Percentiles rank a stretch among this genome's conserved stretches.
These are phyloP conservation scores for Lachancea cidri DNA, from an alignment of 805 yeast genomes.

Conservation along the genomic window DNA sequence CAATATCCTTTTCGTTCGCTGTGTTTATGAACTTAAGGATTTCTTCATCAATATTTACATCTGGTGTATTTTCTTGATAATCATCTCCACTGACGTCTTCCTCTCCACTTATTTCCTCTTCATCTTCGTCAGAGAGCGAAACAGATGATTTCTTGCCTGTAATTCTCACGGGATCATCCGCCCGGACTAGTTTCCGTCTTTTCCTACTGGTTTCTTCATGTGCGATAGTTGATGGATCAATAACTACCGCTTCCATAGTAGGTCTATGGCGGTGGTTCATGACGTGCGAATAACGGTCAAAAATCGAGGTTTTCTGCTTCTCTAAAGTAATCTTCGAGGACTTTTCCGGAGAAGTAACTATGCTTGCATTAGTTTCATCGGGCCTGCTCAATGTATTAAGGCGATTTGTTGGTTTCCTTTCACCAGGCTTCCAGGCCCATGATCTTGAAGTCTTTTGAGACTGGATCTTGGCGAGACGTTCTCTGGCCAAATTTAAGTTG, in stretches of 20 bases:
- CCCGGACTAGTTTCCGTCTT: slow-evolving; percentile 39
- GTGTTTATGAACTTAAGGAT: slow-evolving; percentile 73
- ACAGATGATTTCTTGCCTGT: slow-evolving; percentile 11
- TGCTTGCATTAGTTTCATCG: slow-evolving; percentile 3
- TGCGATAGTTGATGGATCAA: slow-evolving; percentile 9
- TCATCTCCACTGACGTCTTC: slow-evolving; percentile 36
- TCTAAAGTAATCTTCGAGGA: slow-evolving; percentile 37
- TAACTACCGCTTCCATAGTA: slow-evolving; percentile 13
- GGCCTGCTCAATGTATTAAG: slow-evolving; percentile 9
- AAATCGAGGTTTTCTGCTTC: slow-evolving; percentile 34
- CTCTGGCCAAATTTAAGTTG: slow-evolving; percentile 32
- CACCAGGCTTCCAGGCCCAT: slow-evolving; percentile 16
- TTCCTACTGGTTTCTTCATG: slow-evolving; percentile 19
- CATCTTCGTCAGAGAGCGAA: slow-evolving; percentile 31
- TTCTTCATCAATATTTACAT: slow-evolving; percentile 51
- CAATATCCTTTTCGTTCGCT: slow-evolving; percentile 67
- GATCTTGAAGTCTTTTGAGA: slow-evolving; percentile 10
- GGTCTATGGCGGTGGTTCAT: slow-evolving; percentile 18
- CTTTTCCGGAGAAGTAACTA: slow-evolving; percentile 7
- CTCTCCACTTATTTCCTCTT: slow-evolving; percentile 37
- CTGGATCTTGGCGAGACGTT: slow-evolving; percentile 26
- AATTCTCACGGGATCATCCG: slow-evolving; percentile 19
- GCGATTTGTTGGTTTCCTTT: slow-evolving; percentile 23
- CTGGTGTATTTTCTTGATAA: slow-evolving; percentile 24
- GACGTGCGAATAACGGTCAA: slow-evolving; percentile 33